Conservation (phyloP, 1,139 yeast genomes). For the Kodamaea fungicola region DNA sequence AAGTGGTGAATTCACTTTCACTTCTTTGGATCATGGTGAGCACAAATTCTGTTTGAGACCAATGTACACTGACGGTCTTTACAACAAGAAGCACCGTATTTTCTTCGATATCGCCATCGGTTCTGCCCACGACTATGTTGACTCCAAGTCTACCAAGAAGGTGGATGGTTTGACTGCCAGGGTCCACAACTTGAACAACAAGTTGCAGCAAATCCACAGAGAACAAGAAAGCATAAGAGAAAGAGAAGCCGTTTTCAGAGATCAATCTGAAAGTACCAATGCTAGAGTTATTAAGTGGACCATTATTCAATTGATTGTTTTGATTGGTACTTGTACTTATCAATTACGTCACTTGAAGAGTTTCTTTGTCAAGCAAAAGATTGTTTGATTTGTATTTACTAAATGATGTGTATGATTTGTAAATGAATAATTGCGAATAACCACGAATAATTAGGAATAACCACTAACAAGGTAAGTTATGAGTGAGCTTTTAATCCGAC, state of each 20-base stretch:
- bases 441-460: too few relatives aligned
- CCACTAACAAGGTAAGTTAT: too few relatives aligned
- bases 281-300: constrained; percentile 48
- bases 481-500: too few relatives aligned
- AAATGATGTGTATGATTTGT: neutral
- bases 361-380: constrained; percentile 51
- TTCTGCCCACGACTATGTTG: constrained; percentile 46
- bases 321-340: constrained; percentile 47
- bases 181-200: constrained; percentile 38
- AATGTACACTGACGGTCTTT: constrained; percentile 34
- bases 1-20: constrained; percentile 37
- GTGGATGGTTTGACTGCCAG: constrained; percentile 41
- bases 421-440: too few relatives aligned
- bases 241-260: constrained; percentile 46
- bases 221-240: constrained; percentile 48
- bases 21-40: constrained; percentile 39
- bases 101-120: constrained; percentile 48
- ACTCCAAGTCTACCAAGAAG: constrained; percentile 43
- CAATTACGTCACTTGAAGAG: constrained; percentile 51
- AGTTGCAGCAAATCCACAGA: constrained; percentile 42
- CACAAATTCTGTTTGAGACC: constrained; percentile 50
- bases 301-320: constrained; percentile 42
- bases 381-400: constrained; percentile 27
- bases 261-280: constrained; percentile 47
- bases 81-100: constrained; percentile 36